Evolutionary conservation across 2,329 filamentous ascomycete genomes (phyloP).

Genomic region (Talaromyces amestolkiae): DNA sequence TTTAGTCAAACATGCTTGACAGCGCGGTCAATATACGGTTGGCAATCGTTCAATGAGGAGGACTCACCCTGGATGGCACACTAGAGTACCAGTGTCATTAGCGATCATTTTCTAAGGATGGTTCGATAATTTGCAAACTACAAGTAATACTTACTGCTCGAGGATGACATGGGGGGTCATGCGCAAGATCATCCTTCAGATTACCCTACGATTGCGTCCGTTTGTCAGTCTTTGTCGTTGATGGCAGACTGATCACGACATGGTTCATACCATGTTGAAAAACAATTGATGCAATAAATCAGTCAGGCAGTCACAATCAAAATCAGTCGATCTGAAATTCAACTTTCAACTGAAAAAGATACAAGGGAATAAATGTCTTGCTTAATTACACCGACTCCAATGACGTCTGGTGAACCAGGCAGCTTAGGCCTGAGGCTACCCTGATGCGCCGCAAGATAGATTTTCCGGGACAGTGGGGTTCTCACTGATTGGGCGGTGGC

Average conservation of each 20-base stretch:
- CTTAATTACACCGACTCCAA: background rate
- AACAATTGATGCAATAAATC: background rate
- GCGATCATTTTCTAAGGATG: background rate
- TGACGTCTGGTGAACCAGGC: slow-evolving; percentile 8
- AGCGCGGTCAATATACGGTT: background rate
- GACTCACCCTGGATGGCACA: slow-evolving; percentile 82
- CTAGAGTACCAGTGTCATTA: slow-evolving; percentile 42
- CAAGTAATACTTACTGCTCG: slow-evolving; percentile 62
- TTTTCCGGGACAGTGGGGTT: slow-evolving; percentile 37
- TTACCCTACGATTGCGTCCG: slow-evolving; percentile 27
- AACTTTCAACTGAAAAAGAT: background rate
- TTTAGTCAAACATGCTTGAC: slow-evolving; percentile 73
- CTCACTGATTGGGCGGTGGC: slow-evolving; percentile 17
- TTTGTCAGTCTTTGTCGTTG: background rate
- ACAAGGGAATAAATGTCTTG: background rate
- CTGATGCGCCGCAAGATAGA: slow-evolving; percentile 37
- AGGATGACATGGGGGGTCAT: slow-evolving; percentile 79
- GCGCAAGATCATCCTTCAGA: slow-evolving; percentile 67
- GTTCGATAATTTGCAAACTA: background rate
- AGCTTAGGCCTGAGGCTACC: background rate
- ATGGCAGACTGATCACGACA: background rate
- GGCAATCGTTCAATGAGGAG: slow-evolving; percentile 1
- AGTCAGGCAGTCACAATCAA: background rate
- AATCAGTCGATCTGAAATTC: background rate
- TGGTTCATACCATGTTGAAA: slow-evolving; percentile 28